Conservation (phyloP, 768 basidiomycete species). For the Hortiboletus flavorubellus region DNA sequence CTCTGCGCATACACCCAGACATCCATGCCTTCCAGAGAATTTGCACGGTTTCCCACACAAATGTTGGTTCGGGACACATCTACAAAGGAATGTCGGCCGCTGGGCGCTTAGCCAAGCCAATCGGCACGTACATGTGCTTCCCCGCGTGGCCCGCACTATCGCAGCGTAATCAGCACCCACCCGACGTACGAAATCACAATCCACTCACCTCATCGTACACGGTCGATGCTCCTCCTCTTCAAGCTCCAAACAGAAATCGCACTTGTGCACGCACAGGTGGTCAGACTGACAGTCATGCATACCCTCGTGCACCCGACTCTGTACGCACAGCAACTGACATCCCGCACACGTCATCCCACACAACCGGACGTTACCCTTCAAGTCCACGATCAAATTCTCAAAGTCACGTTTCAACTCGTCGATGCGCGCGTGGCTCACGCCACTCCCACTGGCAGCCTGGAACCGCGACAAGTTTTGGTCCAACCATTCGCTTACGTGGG, state of each 20-base stretch:
- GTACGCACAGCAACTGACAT: constrained; percentile 51
- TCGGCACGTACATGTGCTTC: constrained; percentile 45
- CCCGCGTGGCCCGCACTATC: constrained; percentile 57
- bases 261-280: constrained; percentile 44
- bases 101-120: fast-evolving
- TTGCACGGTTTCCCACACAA: constrained; percentile 53
- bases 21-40: constrained; percentile 46
- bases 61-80: constrained; percentile 51
- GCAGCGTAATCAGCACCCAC: background rate
- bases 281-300: constrained; percentile 49
- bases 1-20: constrained; percentile 50
- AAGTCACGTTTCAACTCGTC: constrained; percentile 43
- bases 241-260: constrained; percentile 36
- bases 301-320: constrained; percentile 42
- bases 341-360: constrained; percentile 46
- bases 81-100: constrained; percentile 18
- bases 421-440: constrained; percentile 38
- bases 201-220: constrained; percentile 49
- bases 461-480: constrained; percentile 47
- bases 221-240: constrained; percentile 30
- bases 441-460: constrained; percentile 17
- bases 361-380: constrained; percentile 44
- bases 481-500: constrained; percentile 52
- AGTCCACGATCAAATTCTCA: constrained; percentile 41
- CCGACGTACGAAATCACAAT: background rate